Evolutionary conservation across 108 stramenopile genomes (phyloP).

Genomic region (Conticribra weissflogii): DNA sequence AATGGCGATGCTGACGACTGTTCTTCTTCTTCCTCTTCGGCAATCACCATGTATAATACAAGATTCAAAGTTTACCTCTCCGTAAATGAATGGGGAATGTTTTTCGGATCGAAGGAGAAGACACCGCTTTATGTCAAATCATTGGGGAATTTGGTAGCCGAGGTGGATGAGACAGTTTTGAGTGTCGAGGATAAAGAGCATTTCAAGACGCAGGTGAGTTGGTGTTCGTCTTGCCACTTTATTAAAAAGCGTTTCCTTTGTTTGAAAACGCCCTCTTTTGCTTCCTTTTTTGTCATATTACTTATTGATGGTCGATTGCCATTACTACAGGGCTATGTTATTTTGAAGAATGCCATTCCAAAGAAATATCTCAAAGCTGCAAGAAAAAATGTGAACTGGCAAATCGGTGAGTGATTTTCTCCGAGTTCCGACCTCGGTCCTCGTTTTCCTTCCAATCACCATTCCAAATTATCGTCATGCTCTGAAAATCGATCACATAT

Average conservation of each 20-base stretch:
- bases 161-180: background rate
- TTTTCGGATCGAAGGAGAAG: background rate
- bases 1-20: background rate
- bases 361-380: background rate
- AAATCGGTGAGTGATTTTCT: background rate
- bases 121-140: background rate
- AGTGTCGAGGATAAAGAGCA: background rate
- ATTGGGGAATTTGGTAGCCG: background rate
- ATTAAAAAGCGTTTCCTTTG: no score
- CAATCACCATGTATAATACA: background rate
- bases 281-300: background rate
- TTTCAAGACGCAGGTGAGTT: background rate
- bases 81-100: background rate
- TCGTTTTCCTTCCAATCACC: no score
- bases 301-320: no score
- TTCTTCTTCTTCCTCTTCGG: background rate
- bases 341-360: background rate
- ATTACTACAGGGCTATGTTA: background rate
- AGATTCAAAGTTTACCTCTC: background rate
- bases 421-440: no score
- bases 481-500: no score
- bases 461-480: background rate
- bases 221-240: background rate
- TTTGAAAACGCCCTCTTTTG: no score
- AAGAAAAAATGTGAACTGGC: background rate